Conservation (phyloP, 1,284 basidiomycete genomes). For the Porodaedalea pini region DNA sequence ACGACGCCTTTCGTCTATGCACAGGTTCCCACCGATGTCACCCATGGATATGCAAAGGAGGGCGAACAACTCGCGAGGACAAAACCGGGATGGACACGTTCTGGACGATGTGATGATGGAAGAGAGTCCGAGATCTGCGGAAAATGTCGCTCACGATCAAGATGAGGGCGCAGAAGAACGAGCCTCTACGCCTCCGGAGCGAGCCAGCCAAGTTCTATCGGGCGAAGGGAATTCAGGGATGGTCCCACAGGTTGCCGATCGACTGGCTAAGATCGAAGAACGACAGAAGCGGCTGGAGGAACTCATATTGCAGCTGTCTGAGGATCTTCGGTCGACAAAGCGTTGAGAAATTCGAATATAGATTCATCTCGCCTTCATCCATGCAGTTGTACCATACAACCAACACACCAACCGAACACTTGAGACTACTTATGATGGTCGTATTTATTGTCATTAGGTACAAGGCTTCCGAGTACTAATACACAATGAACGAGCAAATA, state of each 20-base stretch:
- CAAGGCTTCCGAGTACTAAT: too few species aligned
- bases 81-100: constrained; percentile 9
- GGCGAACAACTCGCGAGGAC: constrained; percentile 14
- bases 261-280: constrained; percentile 57
- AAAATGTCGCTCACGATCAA: constrained; percentile 14
- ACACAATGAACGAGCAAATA: too few species aligned
- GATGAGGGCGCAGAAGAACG: background rate
- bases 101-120: constrained; percentile 10
- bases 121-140: constrained; percentile 10
- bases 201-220: constrained; percentile 42
- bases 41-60: constrained; percentile 10
- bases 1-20: constrained; percentile 49
- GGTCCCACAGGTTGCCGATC: constrained; percentile 32
- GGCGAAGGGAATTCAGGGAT: constrained; percentile 29
- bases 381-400: constrained; percentile 5
- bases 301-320: constrained; percentile 42
- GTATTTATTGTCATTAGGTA: background rate
- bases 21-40: constrained; percentile 21
- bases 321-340: constrained; percentile 12
- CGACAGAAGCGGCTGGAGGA: constrained; percentile 63
- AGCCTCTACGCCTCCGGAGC: constrained; percentile 31
- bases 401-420: background rate
- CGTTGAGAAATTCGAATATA: background rate
- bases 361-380: background rate
- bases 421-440: background rate